Percentiles rank a stretch among this genome's conserved stretches.
Evolutionary conservation across 495 filamentous ascomycete genomes (phyloP).

Genomic region (Aspergillus cavernicola): DNA sequence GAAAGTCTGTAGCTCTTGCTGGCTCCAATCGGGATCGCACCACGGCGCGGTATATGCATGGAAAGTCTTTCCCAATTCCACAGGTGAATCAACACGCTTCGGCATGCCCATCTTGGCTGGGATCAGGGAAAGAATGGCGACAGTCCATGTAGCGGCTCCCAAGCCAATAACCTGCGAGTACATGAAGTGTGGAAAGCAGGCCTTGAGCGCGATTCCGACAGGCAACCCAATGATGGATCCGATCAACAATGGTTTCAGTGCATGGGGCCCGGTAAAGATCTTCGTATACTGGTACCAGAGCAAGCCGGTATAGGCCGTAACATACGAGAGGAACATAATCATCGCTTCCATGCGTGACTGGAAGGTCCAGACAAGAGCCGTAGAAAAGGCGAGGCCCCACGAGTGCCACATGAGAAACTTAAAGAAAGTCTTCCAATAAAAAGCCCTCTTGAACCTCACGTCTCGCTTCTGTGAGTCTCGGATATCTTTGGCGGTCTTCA

Average conservation of each 20-base stretch:
- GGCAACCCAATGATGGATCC: constrained; percentile 47
- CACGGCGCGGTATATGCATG: constrained; percentile 45
- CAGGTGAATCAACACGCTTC: constrained; percentile 36
- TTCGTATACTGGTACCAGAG: constrained; percentile 61
- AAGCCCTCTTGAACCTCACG: constrained; percentile 42
- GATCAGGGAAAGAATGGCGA: constrained; percentile 47
- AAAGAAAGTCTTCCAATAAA: constrained; percentile 53
- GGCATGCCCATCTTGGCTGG: constrained; percentile 44
- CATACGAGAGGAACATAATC: constrained; percentile 50
- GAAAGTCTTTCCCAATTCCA: constrained; percentile 36
- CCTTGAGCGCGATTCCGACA: constrained; percentile 41
- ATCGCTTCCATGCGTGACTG: constrained; percentile 36
- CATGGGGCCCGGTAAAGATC: constrained; percentile 54
- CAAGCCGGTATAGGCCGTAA: constrained; percentile 54
- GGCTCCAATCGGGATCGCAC: constrained; percentile 45
- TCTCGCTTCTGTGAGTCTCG: constrained; percentile 44
- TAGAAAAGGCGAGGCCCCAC: constrained; percentile 51
- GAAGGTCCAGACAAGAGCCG: constrained; percentile 54
- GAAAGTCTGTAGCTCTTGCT: constrained; percentile 50
- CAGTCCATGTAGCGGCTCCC: constrained; percentile 50
- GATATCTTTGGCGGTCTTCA: constrained; percentile 35
- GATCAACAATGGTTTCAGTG: constrained; percentile 46
- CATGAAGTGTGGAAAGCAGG: constrained; percentile 31
- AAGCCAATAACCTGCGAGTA: constrained; percentile 52
- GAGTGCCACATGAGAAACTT: constrained; percentile 54